Base-by-base conservation (phyloP, 192 early-diverging fungal species). In the Coemansia sp. region DNA sequence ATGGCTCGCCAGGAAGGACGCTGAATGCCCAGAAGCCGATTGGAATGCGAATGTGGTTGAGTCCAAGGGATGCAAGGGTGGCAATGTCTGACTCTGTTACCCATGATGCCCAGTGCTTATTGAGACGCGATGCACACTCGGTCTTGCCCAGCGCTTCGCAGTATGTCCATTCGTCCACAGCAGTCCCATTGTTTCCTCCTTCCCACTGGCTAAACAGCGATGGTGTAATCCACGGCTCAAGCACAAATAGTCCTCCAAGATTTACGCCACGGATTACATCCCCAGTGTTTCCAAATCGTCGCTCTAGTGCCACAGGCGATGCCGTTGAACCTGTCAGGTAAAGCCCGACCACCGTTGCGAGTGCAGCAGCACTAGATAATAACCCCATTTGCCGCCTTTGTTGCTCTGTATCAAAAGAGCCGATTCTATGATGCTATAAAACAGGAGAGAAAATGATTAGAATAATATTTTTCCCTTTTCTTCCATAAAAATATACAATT, bases 11-110 rank as follows among this genome's bases (percentile, higher is more conserved):
- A 52, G 77, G 71, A 32, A 76, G 73, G 10, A 79, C 61, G 4
- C 82, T 82, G 43, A 88, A 84, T 10, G 86, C 86, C 87, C 87
- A 88, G 56, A 86, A 85, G 5, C 87, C 87, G 4, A 88, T 85
- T 11, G 87, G 87, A 26, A 88, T 88, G 18, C 87, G 85, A 9
- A 88, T 56, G 49, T 86, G 80, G 58, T 88, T 88, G 0, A 85
- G 64, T 0, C 83, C 80, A 8, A 82, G 68, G 18, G 63, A 71
- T 0, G 86, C 78, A 5, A 88, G 57, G 0, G 65, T 75, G 9
- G 60, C 41, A 50, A 88, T 85, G 63, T 88, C 87, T 0, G 56
- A 44, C 61, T 87, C 87, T 32, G 85, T 86, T 6, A 88, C 83
- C 86, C 86, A 88, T 8, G 70, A 64, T 9, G 74, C 70, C 85